Evolutionary conservation across 495 filamentous ascomycete genomes (phyloP), one percentile per base, ranked within the genome.

Genomic region (Aspergillus leporis): DNA sequence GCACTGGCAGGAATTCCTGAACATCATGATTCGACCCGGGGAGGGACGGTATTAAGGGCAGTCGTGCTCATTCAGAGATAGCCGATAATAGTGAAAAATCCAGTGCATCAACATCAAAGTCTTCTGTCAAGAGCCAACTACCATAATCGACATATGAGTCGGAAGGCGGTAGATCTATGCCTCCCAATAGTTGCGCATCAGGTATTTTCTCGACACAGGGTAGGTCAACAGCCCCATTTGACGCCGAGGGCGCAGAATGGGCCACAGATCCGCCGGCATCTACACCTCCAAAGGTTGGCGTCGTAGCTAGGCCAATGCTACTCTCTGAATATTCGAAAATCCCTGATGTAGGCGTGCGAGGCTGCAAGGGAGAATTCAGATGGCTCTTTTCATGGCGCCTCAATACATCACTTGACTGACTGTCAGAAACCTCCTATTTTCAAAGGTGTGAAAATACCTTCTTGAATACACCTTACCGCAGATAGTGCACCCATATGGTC

Each of bases 391-490:
- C 61, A 49, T 71, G 68, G 31, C 68, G 59, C 22, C 66, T 46
- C n/a, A 70, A 47, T 3, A 66, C 66, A 59, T 70, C 68, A 57
- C 68, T 70, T 5, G 5, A 32, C 31, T n/a, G n/a, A n/a, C n/a
- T n/a, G n/a, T n/a, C n/a, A n/a, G n/a, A n/a, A n/a, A n/a, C n/a
- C n/a, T n/a, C n/a, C n/a, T n/a, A n/a, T n/a, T n/a, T n/a, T n/a
- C n/a, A n/a, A 32, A 32, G 31, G 10, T 32, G 10, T 32, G 31
- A 5, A 5, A 32, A 10, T 32, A 70, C 65, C 62, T 67, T 51
- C 68, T 58, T 21, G 70, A 66, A 25, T 70, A 71, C 23, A 62
- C 51, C 54, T 63, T 72, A 5, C 59, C 66, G 61, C 72, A 75
- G 19, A 62, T 38, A 9, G 62, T 30, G 45, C 72, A 75, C 31